phyloP scores from a whole-genome alignment of 2,329 filamentous ascomycete species.

The Escovopsis sp. region DNA sequence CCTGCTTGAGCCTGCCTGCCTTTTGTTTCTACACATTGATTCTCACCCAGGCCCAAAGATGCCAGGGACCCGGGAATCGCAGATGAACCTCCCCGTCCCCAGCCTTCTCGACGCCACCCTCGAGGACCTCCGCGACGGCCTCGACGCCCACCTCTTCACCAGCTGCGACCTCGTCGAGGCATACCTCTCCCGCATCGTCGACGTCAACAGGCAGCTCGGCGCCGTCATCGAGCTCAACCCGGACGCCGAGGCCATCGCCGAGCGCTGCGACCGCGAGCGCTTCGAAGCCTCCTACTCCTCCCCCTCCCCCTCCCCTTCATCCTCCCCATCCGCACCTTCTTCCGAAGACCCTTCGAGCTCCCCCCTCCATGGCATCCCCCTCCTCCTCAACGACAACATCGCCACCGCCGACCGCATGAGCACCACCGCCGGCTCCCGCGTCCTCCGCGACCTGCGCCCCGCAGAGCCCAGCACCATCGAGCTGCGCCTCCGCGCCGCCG shows the following conservation, averaged over 20 bases:
- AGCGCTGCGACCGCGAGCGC: conserved; percentile 10
- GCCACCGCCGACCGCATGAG: conserved; percentile 44
- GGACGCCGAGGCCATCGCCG: conserved; percentile 24
- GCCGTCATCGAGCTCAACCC: conserved; percentile 23
- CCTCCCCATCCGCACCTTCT: no score
- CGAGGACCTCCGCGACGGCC: conserved; percentile 8
- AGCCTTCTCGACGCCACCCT: conserved; percentile 10
- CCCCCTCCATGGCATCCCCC: conserved; percentile 46
- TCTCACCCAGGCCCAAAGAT: no score
- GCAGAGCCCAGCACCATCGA: conserved; percentile 43
- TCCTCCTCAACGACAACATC: conserved; percentile 50
- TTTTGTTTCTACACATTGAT: no score
- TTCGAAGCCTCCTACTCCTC: neutral
- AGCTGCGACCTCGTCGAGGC: conserved; percentile 21
- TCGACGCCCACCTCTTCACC: conserved; percentile 16
- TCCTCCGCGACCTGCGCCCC: conserved; percentile 39
- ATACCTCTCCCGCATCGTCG: conserved; percentile 14
- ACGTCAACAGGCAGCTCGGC: conserved; percentile 13
- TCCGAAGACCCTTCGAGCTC: neutral
- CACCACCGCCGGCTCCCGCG: conserved; percentile 39
- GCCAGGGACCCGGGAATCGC: no score
- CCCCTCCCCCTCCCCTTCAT: conserved; percentile 2
- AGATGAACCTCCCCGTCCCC: no score
- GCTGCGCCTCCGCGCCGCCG: conserved; percentile 43
- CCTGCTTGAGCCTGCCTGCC: no score